Evolutionary conservation across 2,329 filamentous ascomycete genomes (phyloP).

Genomic region (Aspergillus sp.): DNA sequence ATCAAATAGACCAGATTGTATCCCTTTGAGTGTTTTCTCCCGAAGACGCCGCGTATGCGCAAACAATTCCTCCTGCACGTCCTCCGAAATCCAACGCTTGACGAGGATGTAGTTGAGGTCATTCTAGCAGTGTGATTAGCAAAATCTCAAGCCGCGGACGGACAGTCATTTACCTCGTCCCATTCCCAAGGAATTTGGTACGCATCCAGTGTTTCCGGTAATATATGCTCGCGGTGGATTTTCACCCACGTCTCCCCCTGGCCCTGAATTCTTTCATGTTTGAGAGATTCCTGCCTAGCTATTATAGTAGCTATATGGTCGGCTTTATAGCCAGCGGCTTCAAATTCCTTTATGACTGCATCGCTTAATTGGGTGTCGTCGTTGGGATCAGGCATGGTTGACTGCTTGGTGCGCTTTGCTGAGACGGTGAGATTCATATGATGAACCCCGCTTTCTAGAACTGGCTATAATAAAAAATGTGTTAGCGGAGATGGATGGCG

Average conservation of each 20-base stretch:
- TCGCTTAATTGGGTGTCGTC: background rate
- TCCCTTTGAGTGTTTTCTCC: constrained; percentile 18
- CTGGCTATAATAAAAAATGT: too few relatives aligned
- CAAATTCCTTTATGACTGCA: constrained; percentile 1
- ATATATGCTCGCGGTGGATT: constrained; percentile 15
- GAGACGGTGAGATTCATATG: too few relatives aligned
- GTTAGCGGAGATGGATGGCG: too few relatives aligned
- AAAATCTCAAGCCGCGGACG: too few relatives aligned
- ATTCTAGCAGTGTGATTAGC: constrained; percentile 11
- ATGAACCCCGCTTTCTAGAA: too few relatives aligned
- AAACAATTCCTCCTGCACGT: constrained; percentile 62
- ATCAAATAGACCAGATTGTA: background rate
- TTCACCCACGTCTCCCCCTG: background rate
- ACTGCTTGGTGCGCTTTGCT: too few relatives aligned
- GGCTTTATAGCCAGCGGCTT: background rate
- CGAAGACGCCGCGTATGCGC: constrained; percentile 58
- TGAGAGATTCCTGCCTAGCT: background rate
- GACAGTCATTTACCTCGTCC: constrained; percentile 21
- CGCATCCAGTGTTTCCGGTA: constrained; percentile 30
- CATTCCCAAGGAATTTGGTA: constrained; percentile 36
- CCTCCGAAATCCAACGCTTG: constrained; percentile 61
- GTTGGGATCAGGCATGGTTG: background rate
- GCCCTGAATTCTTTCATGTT: background rate
- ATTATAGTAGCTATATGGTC: background rate
- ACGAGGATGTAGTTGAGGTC: constrained; percentile 62